Conservation (phyloP, 345 rosid genomes). For the Pelargonium nanum region DNA sequence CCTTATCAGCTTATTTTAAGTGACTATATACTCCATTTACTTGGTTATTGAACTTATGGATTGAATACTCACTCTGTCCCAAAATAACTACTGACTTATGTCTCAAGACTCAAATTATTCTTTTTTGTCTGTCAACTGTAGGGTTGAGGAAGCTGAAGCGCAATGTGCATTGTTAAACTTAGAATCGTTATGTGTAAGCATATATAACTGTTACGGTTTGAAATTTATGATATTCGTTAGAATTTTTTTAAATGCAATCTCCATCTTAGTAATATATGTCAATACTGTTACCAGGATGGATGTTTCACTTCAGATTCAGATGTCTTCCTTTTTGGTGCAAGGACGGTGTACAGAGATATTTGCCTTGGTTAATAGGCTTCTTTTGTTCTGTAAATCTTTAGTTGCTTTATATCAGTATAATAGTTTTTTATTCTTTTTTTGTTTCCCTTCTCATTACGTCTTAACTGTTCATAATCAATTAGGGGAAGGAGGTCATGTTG, state of each 20-base stretch:
- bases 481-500: slow-evolving; percentile 81
- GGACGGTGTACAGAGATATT: slow-evolving; percentile 83
- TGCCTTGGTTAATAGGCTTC: slow-evolving; percentile 46
- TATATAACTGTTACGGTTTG: slow-evolving; percentile 2
- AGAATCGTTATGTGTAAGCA: slow-evolving; percentile 79
- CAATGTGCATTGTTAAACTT: slow-evolving; percentile 77
- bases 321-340: slow-evolving; percentile 86
- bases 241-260: slow-evolving; percentile 4
- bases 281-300: slow-evolving; percentile 54
- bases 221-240: slow-evolving; percentile 1
- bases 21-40: too few relatives aligned
- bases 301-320: slow-evolving; percentile 93
- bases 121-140: slow-evolving; percentile 18
- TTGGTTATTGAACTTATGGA: too few relatives aligned
- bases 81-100: not conserved
- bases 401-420: not conserved
- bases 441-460: not conserved
- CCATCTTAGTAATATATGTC: slow-evolving; percentile 1
- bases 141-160: slow-evolving; percentile 93
- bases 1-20: too few relatives aligned
- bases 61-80: too few relatives aligned
- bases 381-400: slow-evolving; percentile 4
- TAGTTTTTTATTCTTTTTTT: not conserved
- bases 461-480: slow-evolving; percentile 11
- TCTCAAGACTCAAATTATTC: not conserved